Percentiles rank a stretch among this genome's conserved stretches.
Conservation (phyloP, 2,329 filamentous ascomycete genomes). For the Ceratocystis diversiconidia region DNA sequence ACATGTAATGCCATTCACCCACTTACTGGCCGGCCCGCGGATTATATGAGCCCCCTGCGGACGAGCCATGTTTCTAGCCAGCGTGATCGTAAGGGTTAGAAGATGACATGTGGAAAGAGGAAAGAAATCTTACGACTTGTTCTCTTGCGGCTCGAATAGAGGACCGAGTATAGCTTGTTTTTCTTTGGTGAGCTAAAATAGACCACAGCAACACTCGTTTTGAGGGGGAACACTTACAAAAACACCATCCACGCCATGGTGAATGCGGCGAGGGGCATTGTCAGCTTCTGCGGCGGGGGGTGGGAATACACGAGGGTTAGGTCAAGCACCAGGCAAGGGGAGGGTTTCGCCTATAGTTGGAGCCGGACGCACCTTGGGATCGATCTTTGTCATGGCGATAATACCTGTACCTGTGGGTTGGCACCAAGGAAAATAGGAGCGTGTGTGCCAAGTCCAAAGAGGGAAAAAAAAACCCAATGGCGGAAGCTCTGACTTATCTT, state of each 20-base stretch:
- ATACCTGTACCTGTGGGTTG: no score
- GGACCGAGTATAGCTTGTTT: constrained; percentile 28
- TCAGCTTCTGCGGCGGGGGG: constrained; percentile 22
- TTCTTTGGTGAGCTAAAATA: neutral
- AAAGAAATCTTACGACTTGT: constrained; percentile 24
- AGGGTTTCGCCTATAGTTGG: neutral
- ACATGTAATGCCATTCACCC: neutral
- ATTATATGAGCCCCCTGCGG: constrained; percentile 7
- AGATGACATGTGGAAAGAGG: neutral
- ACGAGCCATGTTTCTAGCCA: constrained; percentile 6
- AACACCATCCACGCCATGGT: constrained; percentile 40
- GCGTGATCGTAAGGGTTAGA: constrained; percentile 4
- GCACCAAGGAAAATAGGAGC: no score
- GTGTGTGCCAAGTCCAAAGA: no score
- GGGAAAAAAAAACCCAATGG: neutral
- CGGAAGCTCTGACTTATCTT: neutral
- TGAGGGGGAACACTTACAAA: constrained; percentile 25
- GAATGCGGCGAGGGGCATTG: constrained; percentile 38
- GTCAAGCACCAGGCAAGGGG: neutral
- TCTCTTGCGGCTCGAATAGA: constrained; percentile 29
- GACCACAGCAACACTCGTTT: neutral
- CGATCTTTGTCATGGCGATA: constrained; percentile 16
- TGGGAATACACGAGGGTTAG: constrained; percentile 15
- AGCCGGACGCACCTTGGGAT: constrained; percentile 16
- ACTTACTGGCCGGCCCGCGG: constrained; percentile 8